A percentile compares a stretch with the other conserved stretches of the same genome.
Conservation (phyloP, 2,329 filamentous ascomycete species). For the Aspergillus sp. region DNA sequence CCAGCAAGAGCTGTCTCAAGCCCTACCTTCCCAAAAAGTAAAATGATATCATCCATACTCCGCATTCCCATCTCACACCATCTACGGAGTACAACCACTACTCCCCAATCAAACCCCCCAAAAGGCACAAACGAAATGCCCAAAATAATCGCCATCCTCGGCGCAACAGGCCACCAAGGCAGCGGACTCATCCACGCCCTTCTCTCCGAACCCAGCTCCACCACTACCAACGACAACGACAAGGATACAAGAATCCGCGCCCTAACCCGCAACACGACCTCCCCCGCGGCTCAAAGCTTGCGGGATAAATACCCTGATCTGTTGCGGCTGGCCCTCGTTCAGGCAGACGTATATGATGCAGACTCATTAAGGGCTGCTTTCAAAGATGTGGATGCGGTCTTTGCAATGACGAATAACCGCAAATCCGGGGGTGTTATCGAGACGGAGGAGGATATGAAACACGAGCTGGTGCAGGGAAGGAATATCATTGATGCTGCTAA, state of each 20-base stretch:
- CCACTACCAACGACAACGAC: too few relatives aligned
- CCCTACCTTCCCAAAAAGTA: too few relatives aligned
- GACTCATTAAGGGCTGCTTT: constrained; percentile 6
- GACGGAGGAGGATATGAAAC: constrained; percentile 11
- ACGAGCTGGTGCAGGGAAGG: constrained; percentile 12
- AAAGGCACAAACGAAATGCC: background rate
- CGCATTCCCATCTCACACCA: too few relatives aligned
- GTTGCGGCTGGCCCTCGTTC: constrained; percentile 3
- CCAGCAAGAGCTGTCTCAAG: too few relatives aligned
- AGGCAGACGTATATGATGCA: constrained; percentile 7
- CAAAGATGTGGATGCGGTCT: constrained; percentile 10
- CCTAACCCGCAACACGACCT: constrained; percentile 8
- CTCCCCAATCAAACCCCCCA: background rate
- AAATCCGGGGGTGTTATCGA: constrained; percentile 5
- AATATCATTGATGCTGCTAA: constrained; percentile 13
- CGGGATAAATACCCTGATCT: constrained; percentile 1
- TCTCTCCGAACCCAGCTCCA: background rate
- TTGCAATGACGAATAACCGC: constrained; percentile 10
- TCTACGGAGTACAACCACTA: background rate
- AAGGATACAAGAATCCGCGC: constrained; percentile 4
- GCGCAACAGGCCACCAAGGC: constrained; percentile 12
- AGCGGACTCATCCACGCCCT: constrained; percentile 7
- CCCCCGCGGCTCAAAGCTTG: constrained; percentile 2
- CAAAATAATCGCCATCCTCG: constrained; percentile 3
- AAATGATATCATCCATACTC: too few relatives aligned